Conservation (phyloP, 345 rosid genomes). For the Citrus australasica region DNA sequence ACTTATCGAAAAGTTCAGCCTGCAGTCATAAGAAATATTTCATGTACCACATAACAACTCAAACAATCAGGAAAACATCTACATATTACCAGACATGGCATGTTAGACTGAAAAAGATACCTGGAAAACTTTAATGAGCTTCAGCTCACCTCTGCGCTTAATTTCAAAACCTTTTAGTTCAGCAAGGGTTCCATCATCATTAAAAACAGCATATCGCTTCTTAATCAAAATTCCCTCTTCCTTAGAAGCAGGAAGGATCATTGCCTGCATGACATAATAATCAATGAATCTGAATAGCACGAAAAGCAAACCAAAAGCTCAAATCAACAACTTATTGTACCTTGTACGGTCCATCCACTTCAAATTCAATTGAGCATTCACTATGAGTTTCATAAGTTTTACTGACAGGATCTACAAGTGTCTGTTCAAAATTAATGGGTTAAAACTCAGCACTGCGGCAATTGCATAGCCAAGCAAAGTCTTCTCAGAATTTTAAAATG, state of each 20-base stretch:
- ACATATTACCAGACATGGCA: not conserved
- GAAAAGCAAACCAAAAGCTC: slow-evolving; percentile 14
- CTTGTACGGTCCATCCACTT: slow-evolving; percentile 99
- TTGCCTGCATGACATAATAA: slow-evolving; percentile 55
- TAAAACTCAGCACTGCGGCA: slow-evolving; percentile 9
- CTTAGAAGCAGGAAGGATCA: slow-evolving; percentile 99
- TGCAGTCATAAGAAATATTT: slow-evolving; percentile 27
- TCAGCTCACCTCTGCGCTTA: slow-evolving; percentile 98
- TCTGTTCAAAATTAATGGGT: slow-evolving; percentile 44
- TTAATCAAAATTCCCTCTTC: slow-evolving; percentile 94
- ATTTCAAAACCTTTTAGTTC: slow-evolving; percentile 99
- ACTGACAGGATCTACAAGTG: slow-evolving; percentile 68
- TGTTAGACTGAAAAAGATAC: slow-evolving; percentile 32
- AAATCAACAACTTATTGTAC: slow-evolving; percentile 30
- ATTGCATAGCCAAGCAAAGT: slow-evolving; percentile 13
- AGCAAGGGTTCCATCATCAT: slow-evolving; percentile 96
- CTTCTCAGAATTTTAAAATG: slow-evolving; percentile 14
- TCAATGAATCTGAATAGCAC: slow-evolving; percentile 16
- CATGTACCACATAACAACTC: not conserved
- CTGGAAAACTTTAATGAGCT: slow-evolving; percentile 98
- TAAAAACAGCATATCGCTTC: slow-evolving; percentile 98
- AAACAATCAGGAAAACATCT: not conserved
- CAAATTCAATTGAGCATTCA: slow-evolving; percentile 98
- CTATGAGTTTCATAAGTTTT: slow-evolving; percentile 77
- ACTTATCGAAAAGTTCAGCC: slow-evolving; percentile 97